Evolutionary conservation across 768 basidiomycete genomes (phyloP), one percentile per base, ranked within the genome.

Genomic region (Kwoniella dejecticola): DNA sequence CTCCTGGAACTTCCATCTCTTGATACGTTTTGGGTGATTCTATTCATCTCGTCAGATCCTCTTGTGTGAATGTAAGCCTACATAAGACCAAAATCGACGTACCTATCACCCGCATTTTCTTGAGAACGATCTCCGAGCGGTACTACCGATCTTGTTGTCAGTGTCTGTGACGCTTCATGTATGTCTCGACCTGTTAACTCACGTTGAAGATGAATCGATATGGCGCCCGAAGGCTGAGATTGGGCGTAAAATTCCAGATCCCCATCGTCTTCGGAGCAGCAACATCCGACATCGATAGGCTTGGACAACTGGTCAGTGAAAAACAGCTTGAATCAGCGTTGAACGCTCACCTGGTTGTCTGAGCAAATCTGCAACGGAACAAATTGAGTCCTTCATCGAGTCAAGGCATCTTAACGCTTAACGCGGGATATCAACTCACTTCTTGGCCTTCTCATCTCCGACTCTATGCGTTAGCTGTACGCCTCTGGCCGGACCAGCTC

Each of bases 41-140:
- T 38, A 38, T 17, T 17, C 36, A 38, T 38, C 36, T 17, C 17
- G 36, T 38, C 8, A 8, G 8, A 17, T 38, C 17, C 36, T n/a
- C n/a, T n/a, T n/a, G n/a, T n/a, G n/a, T n/a, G n/a, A n/a, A n/a
- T n/a, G n/a, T n/a, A n/a, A n/a, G n/a, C n/a, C n/a, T n/a, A n/a
- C n/a, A n/a, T n/a, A n/a, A n/a, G n/a, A n/a, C n/a, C n/a, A n/a
- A n/a, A 38, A 12, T 17, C 6, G 23, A 24, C 50, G 31, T 19
- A 52, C 50, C 50, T 3, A 52, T 52, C 27, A 52, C 19, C 19
- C 31, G n/a, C 50, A 33, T 52, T 4, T 23, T n/a, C n/a, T 36
- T 52, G 19, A 52, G 24, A 8, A 19, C 36, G 19, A 52, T 31
- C n/a, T 31, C 21, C 15, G 50, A 40, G 11, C 50, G 50, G 36